Evolutionary conservation across 352 stramenopile species (phyloP), one percentile per base, ranked within the genome.

Genomic region (Globisporangium apiculatum): DNA sequence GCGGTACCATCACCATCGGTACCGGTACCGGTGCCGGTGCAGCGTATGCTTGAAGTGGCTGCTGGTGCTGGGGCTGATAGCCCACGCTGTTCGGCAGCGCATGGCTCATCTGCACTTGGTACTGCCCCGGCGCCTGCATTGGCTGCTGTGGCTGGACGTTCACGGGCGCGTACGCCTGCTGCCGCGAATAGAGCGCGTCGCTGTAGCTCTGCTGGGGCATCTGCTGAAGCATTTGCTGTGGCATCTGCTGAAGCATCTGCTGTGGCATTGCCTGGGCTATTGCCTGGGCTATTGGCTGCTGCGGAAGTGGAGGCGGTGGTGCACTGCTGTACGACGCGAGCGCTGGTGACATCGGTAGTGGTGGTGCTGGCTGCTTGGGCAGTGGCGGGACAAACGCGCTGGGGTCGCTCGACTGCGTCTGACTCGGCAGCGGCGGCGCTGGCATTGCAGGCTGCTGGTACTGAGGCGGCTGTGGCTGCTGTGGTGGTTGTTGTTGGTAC

Each of bases 151-250:
- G 57, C 7, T 42, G 41, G 5, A 42, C 48, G 38, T 11, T 42
- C 35, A 76, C 57, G 57, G 73, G 71, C 2, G 64, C 62, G 37
- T 79, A 80, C 35, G 69, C 69, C 45, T 72, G 67, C 51, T 79
- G 66, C 58, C 73, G 70, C 6, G 61, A 56, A n/a, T 65, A 65
- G 42, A 65, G 45, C 49, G 73, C 71, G 43, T 72, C 62, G 52
- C 66, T 69, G 48, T 69, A 83, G 52, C 68, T 59, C 8, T 58
- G 50, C 41, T 59, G 24, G 11, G 61, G 55, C 24, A 51, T 53
- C 31, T 51, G 56, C 46, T 62, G 61, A 0, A 3, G 40, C 40
- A 12, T 12, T 1, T 43, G 40, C 40, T 43, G 40, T 31, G 24
- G 24, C 24, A 31, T 31, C 18, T 24, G 18, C 18, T 24, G 18